Evolutionary conservation across 495 filamentous ascomycete species (phyloP), one percentile per base, ranked within the genome.

Genomic region (Rhypophila decipiens): DNA sequence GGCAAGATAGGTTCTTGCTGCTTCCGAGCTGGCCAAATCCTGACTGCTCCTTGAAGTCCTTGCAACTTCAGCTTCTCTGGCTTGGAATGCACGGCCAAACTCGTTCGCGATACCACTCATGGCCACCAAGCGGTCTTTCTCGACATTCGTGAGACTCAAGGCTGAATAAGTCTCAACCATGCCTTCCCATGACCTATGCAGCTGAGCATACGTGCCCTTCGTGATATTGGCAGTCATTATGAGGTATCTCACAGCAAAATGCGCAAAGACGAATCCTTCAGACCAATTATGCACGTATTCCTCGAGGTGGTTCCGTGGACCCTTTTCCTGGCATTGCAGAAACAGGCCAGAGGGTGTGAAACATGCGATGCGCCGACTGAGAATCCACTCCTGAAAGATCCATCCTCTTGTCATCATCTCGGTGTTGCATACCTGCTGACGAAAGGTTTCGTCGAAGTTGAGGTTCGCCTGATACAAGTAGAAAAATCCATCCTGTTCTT

Each of bases 321-420:
- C 12, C 37, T 13, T 17, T 3, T 39, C 31, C 11, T 41, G 11
- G 24, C 50, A 53, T 1, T 7, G 22, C 7, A 47, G 22, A n/a
- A 47, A 44, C 8, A 48, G 4, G 4, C 35, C 44, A 0, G 20
- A 17, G 23, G 44, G 31, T 3, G 50, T 53, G 34, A 3, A 53
- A 40, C 50, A 53, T 2, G 44, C 18, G 2, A 53, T 34, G 7
- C 50, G 50, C 7, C 50, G 50, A 36, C 50, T 53, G n/a, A 53
- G 44, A 2, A 36, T 13, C 39, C 39, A 47, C 23, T 53, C 50
- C 20, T 53, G 50, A 24, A 47, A 53, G 7, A 53, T 23, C 50
- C 50, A 48, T 22, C 44, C 50, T 19, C 50, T 22, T 8, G 44
- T 21, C 33, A 53, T 39, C 33, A 53, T 13, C 12, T 53, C 50